Evolutionary conservation across 1,139 yeast species (phyloP).

Genomic region (Saccharomyces hybrid): DNA sequence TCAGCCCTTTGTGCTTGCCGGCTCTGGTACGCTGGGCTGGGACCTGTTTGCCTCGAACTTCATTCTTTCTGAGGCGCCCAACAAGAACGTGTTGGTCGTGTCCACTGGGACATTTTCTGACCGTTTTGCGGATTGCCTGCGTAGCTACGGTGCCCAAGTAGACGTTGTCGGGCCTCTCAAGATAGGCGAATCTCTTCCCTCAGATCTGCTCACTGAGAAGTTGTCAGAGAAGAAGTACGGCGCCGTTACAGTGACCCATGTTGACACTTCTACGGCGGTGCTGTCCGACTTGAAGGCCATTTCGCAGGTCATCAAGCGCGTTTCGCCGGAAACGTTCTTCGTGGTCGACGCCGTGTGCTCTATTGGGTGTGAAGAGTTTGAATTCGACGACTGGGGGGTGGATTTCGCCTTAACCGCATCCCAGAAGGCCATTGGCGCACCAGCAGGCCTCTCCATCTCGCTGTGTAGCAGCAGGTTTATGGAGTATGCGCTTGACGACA

Average conservation of each 20-base stretch:
- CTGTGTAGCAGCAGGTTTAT: conserved; percentile 73
- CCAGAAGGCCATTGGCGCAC: conserved; percentile 92
- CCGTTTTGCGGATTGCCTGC: conserved; percentile 72
- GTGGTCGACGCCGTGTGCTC: conserved; percentile 95
- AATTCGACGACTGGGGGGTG: conserved; percentile 84
- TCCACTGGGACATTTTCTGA: conserved; percentile 94
- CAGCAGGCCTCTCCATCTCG: conserved; percentile 81
- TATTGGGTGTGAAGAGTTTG: conserved; percentile 77
- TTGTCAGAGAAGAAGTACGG: conserved; percentile 48
- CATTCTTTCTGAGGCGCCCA: conserved; percentile 33
- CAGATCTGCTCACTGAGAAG: conserved; percentile 48
- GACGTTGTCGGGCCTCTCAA: conserved; percentile 49
- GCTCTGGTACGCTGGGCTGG: conserved; percentile 96
- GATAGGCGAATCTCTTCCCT: conserved; percentile 61
- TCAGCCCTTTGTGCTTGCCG: conserved; percentile 77
- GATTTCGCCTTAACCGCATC: conserved; percentile 89
- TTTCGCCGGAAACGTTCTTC: conserved; percentile 73
- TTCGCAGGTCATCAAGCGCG: conserved; percentile 50
- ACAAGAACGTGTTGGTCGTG: conserved; percentile 55
- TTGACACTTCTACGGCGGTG: conserved; percentile 93
- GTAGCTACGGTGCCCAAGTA: conserved; percentile 65
- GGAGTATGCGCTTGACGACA: conserved; percentile 41
- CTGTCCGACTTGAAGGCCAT: conserved; percentile 64
- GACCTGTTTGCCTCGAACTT: conserved; percentile 80
- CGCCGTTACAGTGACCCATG: conserved; percentile 83